Percentiles rank a stretch among this genome's conserved stretches.
Evolutionary conservation across 2,329 filamentous ascomycete genomes (phyloP).

Genomic region (Myotisia sp.): DNA sequence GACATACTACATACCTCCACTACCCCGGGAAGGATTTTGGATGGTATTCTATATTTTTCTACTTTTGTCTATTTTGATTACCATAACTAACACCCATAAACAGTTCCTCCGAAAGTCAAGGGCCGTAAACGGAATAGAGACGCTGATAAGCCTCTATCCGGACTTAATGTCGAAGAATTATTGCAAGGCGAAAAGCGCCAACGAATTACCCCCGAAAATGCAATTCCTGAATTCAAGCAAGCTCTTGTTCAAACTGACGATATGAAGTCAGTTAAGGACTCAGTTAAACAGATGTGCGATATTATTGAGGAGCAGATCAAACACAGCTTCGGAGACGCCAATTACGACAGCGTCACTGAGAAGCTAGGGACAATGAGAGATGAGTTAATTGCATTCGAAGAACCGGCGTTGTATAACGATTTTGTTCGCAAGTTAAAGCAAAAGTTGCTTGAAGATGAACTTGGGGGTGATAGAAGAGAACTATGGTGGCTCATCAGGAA

Average conservation of each 20-base stretch:
- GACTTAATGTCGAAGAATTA: slow-evolving; percentile 71
- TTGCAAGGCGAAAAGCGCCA: slow-evolving; percentile 45
- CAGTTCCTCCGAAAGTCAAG: slow-evolving; percentile 66
- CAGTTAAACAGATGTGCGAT: slow-evolving; percentile 56
- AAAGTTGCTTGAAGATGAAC: slow-evolving; percentile 51
- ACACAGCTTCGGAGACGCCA: slow-evolving; percentile 59
- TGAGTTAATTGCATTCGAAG: slow-evolving; percentile 60
- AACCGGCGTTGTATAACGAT: slow-evolving; percentile 61
- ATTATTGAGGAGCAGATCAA: slow-evolving; percentile 57
- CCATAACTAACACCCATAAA: slow-evolving; percentile 4
- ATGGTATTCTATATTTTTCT: not conserved
- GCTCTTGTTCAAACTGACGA: slow-evolving; percentile 49
- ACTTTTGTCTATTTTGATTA: not conserved
- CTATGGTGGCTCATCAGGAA: slow-evolving; percentile 66
- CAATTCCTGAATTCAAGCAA: slow-evolving; percentile 83
- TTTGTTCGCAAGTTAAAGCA: slow-evolving; percentile 59
- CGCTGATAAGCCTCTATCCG: slow-evolving; percentile 67
- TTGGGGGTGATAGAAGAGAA: slow-evolving; percentile 64
- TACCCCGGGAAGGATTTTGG: not conserved
- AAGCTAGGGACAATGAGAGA: slow-evolving; percentile 64
- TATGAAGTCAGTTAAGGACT: slow-evolving; percentile 48
- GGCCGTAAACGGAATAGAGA: slow-evolving; percentile 55
- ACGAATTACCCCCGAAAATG: slow-evolving; percentile 53
- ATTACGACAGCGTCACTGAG: slow-evolving; percentile 62
- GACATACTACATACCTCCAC: slow-evolving; percentile 15